A percentile compares a stretch with the other conserved stretches of the same genome.
These are phyloP conservation scores for Podospora tetraspora DNA, from an alignment of 495 filamentous ascomycete species.

Conservation along the genomic window DNA sequence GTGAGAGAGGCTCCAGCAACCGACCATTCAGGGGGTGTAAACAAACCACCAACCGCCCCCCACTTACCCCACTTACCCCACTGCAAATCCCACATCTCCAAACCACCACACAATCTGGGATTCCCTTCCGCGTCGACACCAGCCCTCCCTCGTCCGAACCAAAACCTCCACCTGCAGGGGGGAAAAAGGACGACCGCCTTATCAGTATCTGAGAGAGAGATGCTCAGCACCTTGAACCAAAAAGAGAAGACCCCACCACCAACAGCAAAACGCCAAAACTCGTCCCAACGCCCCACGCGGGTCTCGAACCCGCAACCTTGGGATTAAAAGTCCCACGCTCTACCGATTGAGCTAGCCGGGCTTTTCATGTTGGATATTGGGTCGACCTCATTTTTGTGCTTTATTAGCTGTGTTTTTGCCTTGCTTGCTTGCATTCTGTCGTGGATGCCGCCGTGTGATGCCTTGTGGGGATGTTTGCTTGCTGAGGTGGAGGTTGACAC, in stretches of 20 bases:
- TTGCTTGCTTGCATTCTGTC: too few species aligned
- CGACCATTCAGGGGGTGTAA: too few species aligned
- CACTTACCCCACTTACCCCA: too few species aligned
- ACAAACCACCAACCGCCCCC: too few species aligned
- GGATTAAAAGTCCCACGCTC: constrained; percentile 74
- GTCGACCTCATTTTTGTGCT: neutral
- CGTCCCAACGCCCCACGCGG: neutral
- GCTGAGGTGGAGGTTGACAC: too few species aligned
- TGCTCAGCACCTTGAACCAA: neutral
- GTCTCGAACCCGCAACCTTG: neutral
- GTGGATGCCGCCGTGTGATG: too few species aligned
- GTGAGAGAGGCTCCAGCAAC: too few species aligned
- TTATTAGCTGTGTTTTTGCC: neutral
- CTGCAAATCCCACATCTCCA: too few species aligned
- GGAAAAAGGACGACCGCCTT: neutral
- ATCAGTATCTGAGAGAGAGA: neutral
- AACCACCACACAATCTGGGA: neutral
- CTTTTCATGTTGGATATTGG: neutral
- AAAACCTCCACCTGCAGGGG: too few species aligned
- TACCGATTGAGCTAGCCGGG: constrained; percentile 74
- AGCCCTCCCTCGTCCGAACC: neutral
- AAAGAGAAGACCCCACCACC: neutral
- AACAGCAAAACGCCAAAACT: neutral
- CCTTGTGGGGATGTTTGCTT: neutral
- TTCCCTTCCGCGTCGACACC: neutral